Evolutionary conservation across 257 asterid genomes (phyloP).

Genomic region (Solanum piurae): DNA sequence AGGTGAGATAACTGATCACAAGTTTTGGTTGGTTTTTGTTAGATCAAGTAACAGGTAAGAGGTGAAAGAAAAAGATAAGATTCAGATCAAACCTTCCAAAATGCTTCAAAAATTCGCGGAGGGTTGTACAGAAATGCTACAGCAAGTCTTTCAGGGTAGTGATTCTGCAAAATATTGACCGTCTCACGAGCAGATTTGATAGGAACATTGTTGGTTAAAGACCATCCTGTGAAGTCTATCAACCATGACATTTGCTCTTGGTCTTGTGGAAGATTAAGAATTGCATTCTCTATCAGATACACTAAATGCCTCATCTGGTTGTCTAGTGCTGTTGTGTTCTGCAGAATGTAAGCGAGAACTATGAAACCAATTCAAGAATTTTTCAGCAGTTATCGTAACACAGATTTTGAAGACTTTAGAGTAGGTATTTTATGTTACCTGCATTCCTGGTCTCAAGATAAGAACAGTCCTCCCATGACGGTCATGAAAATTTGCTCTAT

Average conservation of each 20-base stretch:
- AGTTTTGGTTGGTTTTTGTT: background rate
- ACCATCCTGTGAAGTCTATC: constrained; percentile 91
- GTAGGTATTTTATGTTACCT: constrained; percentile 29
- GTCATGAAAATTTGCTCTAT: constrained; percentile 73
- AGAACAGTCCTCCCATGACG: constrained; percentile 85
- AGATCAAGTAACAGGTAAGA: background rate
- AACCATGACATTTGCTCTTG: constrained; percentile 96
- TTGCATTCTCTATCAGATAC: constrained; percentile 81
- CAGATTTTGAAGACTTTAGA: background rate
- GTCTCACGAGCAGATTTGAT: constrained; percentile 78
- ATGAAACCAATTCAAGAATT: background rate
- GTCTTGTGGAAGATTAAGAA: constrained; percentile 86
- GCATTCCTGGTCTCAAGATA: constrained; percentile 79
- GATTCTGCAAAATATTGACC: constrained; percentile 64
- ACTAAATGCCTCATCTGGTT: constrained; percentile 84
- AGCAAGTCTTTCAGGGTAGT: constrained; percentile 86
- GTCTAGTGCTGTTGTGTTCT: constrained; percentile 75
- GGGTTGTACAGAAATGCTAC: constrained; percentile 79
- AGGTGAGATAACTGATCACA: background rate
- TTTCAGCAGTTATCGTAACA: background rate
- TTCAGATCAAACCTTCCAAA: constrained; percentile 73
- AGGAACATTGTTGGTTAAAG: constrained; percentile 65
- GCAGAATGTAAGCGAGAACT: constrained; percentile 4
- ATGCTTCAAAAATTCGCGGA: constrained; percentile 83
- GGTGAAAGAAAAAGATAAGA: background rate